Evolutionary conservation across 1,284 basidiomycete species (phyloP).

Genomic region (Cutaneotrichosporon mucoides): DNA sequence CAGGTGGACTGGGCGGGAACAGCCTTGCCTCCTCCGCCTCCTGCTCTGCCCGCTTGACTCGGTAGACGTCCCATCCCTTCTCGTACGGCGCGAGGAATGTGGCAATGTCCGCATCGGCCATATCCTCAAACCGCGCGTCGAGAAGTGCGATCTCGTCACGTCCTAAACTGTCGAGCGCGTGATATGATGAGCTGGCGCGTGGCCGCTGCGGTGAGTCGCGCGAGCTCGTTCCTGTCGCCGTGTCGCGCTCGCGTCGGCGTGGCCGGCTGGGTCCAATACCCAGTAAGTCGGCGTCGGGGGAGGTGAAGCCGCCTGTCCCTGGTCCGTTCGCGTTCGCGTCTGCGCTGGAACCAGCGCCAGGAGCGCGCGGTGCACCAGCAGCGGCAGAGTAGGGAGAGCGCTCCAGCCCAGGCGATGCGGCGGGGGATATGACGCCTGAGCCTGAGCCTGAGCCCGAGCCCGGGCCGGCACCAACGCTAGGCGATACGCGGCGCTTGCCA

Average conservation of each 20-base stretch:
- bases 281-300: slow-evolving; percentile 8
- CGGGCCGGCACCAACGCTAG: neutral
- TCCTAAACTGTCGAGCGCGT: slow-evolving; percentile 24
- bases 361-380: too few species aligned
- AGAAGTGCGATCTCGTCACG: slow-evolving; percentile 36
- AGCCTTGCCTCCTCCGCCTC: slow-evolving; percentile 17
- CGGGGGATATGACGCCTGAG: too few species aligned
- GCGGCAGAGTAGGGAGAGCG: too few species aligned
- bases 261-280: slow-evolving; percentile 3
- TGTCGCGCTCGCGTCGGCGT: neutral
- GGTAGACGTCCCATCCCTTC: neutral
- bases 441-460: too few species aligned
- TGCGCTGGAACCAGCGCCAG: too few species aligned
- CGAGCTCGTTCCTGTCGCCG: neutral
- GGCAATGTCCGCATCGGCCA: slow-evolving; percentile 33
- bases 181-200: neutral
- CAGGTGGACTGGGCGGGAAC: slow-evolving; percentile 41
- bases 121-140: slow-evolving; percentile 38
- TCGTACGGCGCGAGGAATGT: neutral
- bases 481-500: neutral
- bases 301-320: neutral
- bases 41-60: neutral
- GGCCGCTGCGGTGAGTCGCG: neutral
- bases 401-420: too few species aligned
- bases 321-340: too few species aligned